Conservation (phyloP, 73 alveolate genomes). For the Paramecium octaurelia region DNA sequence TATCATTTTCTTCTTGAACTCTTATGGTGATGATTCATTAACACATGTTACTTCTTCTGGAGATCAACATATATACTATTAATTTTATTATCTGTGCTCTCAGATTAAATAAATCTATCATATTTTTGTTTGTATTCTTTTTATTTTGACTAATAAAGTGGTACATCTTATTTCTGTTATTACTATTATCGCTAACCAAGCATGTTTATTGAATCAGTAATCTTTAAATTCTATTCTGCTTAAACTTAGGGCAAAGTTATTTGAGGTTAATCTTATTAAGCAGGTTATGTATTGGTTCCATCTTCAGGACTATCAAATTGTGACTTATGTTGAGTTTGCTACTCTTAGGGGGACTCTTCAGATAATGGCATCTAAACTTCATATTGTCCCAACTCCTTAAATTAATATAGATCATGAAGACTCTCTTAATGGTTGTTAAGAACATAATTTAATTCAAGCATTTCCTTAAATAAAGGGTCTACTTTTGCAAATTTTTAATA, state of each 20-base stretch:
- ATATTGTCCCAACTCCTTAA: neutral
- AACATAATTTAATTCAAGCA: constrained; percentile 59
- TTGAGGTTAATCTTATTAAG: neutral
- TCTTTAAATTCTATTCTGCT: neutral
- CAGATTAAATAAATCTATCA: constrained; percentile 27
- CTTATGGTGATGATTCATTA: constrained; percentile 15
- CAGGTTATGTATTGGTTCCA: neutral
- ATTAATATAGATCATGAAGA: constrained; percentile 21
- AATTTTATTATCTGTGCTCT: constrained; percentile 24
- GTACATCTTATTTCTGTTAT: neutral
- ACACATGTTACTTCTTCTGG: neutral
- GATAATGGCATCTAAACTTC: neutral
- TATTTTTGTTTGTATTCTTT: constrained; percentile 45
- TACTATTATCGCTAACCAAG: neutral
- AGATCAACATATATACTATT: constrained; percentile 1
- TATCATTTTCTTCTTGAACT: neutral
- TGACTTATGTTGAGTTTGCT: neutral
- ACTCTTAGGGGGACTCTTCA: constrained; percentile 10
- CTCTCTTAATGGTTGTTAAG: constrained; percentile 57
- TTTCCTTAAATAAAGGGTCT: constrained; percentile 55
- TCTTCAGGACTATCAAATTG: neutral
- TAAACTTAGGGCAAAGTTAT: neutral
- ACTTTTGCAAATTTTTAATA: constrained; percentile 58
- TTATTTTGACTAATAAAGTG: constrained; percentile 30
- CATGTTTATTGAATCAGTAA: neutral